Base-by-base conservation (phyloP, 768 basidiomycete genomes). In the Lyophyllum shimeji region DNA sequence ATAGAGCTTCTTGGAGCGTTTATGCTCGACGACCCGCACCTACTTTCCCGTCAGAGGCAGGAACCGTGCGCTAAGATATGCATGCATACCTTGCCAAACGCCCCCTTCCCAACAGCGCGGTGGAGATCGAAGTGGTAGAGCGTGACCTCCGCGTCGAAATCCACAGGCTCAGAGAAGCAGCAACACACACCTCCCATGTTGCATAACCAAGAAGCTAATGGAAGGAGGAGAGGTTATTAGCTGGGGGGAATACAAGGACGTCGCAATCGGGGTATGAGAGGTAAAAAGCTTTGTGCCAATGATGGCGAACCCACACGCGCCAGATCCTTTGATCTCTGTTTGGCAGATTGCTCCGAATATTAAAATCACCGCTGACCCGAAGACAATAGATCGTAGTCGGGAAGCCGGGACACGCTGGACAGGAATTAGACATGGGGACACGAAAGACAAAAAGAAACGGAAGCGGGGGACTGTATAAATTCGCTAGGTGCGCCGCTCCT, bases 21-120 rank as follows among this genome's bases (percentile, higher is more conserved):
- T 97, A 76, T 97, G 95, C 71, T 98, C 94, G 59, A 98, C 93
- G 45, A 98, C 95, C 67, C 95, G 86, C 69, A 98, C 95, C 94
- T 96, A 64, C 48, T 50, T 50, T 29, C 25, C 34, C 44, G 44
- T 49, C 55, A 57, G 39, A 15, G 31, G 44, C 60, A 39, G 25
- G 58, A 43, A 37, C 34, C 12, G 8, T 13, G 15, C 34, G 8
- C 7, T 37, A 3, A 33, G 46, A 53, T 54, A 51, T 57, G 31
- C 29, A 31, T 53, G 69, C 80, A 33, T 50, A 95, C 95, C 86
- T 98, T 98, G 70, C 96, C 96, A 77, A 98, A 99, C 23, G 96
- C 94, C 44, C 97, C 96, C 71, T 94, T 97, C 42, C 97, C 97
- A 13, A 98, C 93, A 20, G 91, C 93, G 46, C 95, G 84, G 68